A percentile compares a stretch with the other conserved stretches of the same genome.
phyloP scores from a whole-genome alignment of 2,329 filamentous ascomycete genomes.

The Cercospora berteroae region DNA sequence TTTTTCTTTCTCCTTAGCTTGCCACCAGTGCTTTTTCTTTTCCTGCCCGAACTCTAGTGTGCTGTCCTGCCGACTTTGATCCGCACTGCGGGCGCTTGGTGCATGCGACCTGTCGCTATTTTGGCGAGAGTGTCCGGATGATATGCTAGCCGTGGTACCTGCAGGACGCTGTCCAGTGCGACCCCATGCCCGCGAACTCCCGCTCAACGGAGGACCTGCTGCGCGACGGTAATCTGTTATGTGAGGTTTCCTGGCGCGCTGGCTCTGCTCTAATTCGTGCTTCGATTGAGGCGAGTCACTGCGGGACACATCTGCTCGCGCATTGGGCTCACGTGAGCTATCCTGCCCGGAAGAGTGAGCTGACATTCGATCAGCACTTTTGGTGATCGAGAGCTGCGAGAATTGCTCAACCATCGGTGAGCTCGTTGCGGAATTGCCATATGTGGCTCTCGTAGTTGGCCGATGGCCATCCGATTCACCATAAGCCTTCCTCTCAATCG shows the following conservation, averaged over 20 bases:
- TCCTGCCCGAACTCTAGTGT: slow-evolving; percentile 11
- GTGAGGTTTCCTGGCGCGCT: slow-evolving; percentile 12
- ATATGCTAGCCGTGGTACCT: slow-evolving; percentile 16
- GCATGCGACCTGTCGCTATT: slow-evolving; percentile 20
- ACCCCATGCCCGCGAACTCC: slow-evolving; percentile 9
- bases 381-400: slow-evolving; percentile 12
- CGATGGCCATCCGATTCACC: neutral
- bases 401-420: slow-evolving; percentile 14
- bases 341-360: slow-evolving; percentile 7
- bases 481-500: slow-evolving; percentile 25
- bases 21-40: slow-evolving; percentile 32
- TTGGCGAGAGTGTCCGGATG: slow-evolving; percentile 24
- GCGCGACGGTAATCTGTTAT: slow-evolving; percentile 12
- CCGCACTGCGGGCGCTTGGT: neutral
- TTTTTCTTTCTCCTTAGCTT: slow-evolving; percentile 31
- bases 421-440: slow-evolving; percentile 5
- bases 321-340: slow-evolving; percentile 4
- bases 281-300: slow-evolving; percentile 8
- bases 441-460: slow-evolving; percentile 12
- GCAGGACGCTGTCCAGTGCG: slow-evolving; percentile 10
- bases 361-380: slow-evolving; percentile 12
- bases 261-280: slow-evolving; percentile 7
- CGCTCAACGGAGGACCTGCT: slow-evolving; percentile 13
- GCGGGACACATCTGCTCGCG: neutral
- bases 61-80: neutral